Conservation (phyloP, 768 basidiomycete species). For the Boletus rubroflammeus region DNA sequence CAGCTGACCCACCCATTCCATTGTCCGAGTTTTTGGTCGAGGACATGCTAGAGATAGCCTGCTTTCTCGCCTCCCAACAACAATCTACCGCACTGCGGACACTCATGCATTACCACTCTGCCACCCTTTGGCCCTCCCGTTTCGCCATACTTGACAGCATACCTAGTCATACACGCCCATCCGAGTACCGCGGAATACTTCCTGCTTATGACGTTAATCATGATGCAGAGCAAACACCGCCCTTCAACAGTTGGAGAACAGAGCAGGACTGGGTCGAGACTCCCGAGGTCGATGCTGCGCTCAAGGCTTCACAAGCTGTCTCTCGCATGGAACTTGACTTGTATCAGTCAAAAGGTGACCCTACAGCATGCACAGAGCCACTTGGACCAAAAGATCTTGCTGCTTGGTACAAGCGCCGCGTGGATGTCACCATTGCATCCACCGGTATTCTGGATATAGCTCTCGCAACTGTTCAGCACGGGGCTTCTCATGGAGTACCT, state of each 20-base stretch:
- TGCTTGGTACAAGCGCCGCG: slow-evolving; percentile 71
- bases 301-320: slow-evolving; percentile 31
- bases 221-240: slow-evolving; percentile 40
- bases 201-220: slow-evolving; percentile 53
- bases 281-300: slow-evolving; percentile 38
- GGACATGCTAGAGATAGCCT: slow-evolving; percentile 56
- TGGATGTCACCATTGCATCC: slow-evolving; percentile 54
- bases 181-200: slow-evolving; percentile 56
- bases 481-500: slow-evolving; percentile 73
- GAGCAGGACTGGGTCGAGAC: slow-evolving; percentile 60
- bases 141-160: slow-evolving; percentile 67
- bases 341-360: slow-evolving; percentile 8
- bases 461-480: slow-evolving; percentile 78
- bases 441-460: slow-evolving; percentile 80
- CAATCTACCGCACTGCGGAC: slow-evolving; percentile 55
- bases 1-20: slow-evolving; percentile 41
- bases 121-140: slow-evolving; percentile 63
- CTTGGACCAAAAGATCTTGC: slow-evolving; percentile 41
- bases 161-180: slow-evolving; percentile 69
- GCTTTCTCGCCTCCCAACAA: slow-evolving; percentile 61
- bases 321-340: slow-evolving; percentile 8
- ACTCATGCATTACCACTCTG: slow-evolving; percentile 56
- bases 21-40: slow-evolving; percentile 63
- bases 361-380: slow-evolving; percentile 5
- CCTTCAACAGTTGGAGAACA: slow-evolving; percentile 45